Evolutionary conservation across 805 yeast species (phyloP).

Genomic region (Candida silvicultrix): DNA sequence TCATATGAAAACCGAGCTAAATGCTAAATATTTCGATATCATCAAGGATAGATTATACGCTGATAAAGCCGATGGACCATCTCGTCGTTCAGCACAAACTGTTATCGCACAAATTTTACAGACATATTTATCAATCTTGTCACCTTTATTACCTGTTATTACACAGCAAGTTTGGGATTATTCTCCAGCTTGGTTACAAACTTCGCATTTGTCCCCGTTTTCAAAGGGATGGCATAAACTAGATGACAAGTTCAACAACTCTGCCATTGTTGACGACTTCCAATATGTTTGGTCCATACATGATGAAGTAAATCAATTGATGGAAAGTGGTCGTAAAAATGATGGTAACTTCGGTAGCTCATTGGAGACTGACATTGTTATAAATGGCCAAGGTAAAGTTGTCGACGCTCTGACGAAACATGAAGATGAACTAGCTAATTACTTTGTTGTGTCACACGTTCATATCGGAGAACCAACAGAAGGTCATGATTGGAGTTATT

Average conservation of each 20-base stretch:
- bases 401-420: constrained; percentile 9
- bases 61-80: constrained; percentile 38
- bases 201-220: constrained; percentile 11
- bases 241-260: constrained; percentile 30
- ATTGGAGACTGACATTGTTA: constrained; percentile 46
- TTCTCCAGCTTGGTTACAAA: constrained; percentile 29
- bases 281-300: constrained; percentile 39
- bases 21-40: constrained; percentile 81
- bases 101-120: constrained; percentile 55
- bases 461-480: constrained; percentile 24
- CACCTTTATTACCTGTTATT: constrained; percentile 79
- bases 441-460: constrained; percentile 60
- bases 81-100: constrained; percentile 56
- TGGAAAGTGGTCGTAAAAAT: constrained; percentile 48
- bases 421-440: constrained; percentile 42
- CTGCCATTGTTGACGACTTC: constrained; percentile 35
- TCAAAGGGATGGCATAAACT: constrained; percentile 20
- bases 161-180: constrained; percentile 85
- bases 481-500: constrained; percentile 20
- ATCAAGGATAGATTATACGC: constrained; percentile 84
- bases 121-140: constrained; percentile 57
- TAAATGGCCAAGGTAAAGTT: constrained; percentile 20
- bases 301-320: constrained; percentile 39
- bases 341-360: constrained; percentile 46
- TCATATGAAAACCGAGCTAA: constrained; percentile 69